Evolutionary conservation across 208 protist species (phyloP).

Genomic region (Trypanosoma avium): DNA sequence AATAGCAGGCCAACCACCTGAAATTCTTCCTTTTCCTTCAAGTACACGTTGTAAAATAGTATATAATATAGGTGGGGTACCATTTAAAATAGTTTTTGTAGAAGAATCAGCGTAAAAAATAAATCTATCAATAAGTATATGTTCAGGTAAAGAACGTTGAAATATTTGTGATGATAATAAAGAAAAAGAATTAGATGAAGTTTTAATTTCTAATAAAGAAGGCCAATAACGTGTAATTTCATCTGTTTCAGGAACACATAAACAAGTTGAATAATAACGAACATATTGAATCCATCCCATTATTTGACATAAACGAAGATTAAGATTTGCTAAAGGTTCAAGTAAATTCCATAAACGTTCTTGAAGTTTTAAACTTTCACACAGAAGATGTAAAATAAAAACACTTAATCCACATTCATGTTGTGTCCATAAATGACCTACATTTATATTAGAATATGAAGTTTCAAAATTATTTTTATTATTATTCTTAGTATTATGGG

Average conservation of each 20-base stretch:
- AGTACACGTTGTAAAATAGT: constrained; percentile 30
- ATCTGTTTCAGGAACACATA: constrained; percentile 20
- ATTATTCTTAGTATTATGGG: neutral
- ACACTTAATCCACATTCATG: constrained; percentile 42
- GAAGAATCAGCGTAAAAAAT: constrained; percentile 24
- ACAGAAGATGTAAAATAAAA: constrained; percentile 63
- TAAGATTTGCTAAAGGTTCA: constrained; percentile 41
- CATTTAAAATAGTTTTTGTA: constrained; percentile 8
- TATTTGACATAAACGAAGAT: constrained; percentile 31
- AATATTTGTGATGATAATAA: constrained; percentile 1
- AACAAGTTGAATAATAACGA: constrained; percentile 41
- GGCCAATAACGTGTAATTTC: neutral
- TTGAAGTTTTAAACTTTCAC: constrained; percentile 63
- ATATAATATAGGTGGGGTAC: constrained; percentile 23
- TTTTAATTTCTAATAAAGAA: neutral
- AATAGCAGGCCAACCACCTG: constrained; percentile 33
- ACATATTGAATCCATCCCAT: constrained; percentile 54
- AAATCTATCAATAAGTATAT: constrained; percentile 23
- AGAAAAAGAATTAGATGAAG: neutral
- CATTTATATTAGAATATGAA: neutral
- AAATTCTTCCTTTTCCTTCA: constrained; percentile 22
- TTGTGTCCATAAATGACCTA: constrained; percentile 29
- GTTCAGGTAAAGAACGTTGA: constrained; percentile 20
- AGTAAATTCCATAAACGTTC: constrained; percentile 58
- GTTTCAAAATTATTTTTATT: neutral